phyloP scores from a whole-genome alignment of 805 yeast genomes.

The Pichia cabralensis region DNA sequence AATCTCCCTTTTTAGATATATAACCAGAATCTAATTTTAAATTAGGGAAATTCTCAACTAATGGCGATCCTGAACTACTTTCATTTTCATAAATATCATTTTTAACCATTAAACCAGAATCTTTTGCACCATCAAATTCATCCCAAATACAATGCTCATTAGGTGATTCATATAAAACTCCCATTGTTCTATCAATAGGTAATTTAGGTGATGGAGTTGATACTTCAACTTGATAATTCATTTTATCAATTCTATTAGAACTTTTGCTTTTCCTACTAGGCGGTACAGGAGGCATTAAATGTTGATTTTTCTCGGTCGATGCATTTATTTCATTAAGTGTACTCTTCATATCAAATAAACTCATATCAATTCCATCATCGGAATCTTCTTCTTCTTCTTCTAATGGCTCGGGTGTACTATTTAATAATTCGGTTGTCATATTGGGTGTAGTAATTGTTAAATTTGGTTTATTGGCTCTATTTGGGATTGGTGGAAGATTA shows the following conservation, averaged over 20 bases:
- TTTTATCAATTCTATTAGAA: conserved; percentile 4
- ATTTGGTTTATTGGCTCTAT: conserved; percentile 5
- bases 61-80: too few species aligned
- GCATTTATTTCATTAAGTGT: conserved; percentile 7
- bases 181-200: conserved; percentile 17
- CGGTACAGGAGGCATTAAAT: conserved; percentile 13
- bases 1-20: too few species aligned
- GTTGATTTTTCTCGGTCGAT: neutral
- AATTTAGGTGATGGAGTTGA: conserved; percentile 3
- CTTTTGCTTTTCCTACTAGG: conserved; percentile 8
- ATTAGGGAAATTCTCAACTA: too few species aligned
- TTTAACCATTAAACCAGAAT: conserved; percentile 1
- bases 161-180: conserved; percentile 21
- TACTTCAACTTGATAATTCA: conserved; percentile 2
- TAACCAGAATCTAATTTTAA: too few species aligned
- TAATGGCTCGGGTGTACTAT: too few species aligned
- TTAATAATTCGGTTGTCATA: neutral
- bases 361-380: conserved; percentile 6
- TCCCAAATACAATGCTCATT: conserved; percentile 15
- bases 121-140: conserved; percentile 4
- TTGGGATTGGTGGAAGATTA: conserved; percentile 2
- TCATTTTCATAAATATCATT: too few species aligned
- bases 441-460: neutral
- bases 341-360: conserved; percentile 11
- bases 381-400: neutral